A percentile compares a stretch with the other conserved stretches of the same genome.
phyloP scores from a whole-genome alignment of 2,329 filamentous ascomycete genomes.

The Colletotrichum phormii region DNA sequence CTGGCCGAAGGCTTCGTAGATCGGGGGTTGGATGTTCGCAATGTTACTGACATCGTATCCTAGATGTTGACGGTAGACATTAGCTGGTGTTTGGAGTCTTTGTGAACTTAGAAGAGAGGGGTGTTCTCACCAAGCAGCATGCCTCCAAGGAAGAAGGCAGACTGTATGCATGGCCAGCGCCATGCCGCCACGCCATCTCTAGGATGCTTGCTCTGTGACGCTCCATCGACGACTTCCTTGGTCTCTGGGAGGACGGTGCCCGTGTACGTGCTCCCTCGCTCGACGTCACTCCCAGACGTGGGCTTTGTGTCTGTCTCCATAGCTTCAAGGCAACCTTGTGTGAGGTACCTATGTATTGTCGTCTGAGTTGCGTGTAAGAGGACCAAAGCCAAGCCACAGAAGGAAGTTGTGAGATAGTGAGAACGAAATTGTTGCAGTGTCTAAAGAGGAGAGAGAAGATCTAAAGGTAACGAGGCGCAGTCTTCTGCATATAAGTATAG shows the following conservation, averaged over 20 bases:
- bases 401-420: background rate
- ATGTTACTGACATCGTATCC: constrained; percentile 58
- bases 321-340: background rate
- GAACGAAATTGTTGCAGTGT: too few species aligned
- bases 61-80: constrained; percentile 17
- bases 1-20: constrained; percentile 62
- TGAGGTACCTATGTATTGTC: background rate
- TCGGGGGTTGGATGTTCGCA: constrained; percentile 66
- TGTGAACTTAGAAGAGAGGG: background rate
- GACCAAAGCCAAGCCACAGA: background rate
- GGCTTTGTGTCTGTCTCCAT: constrained; percentile 3
- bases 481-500: background rate
- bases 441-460: background rate
- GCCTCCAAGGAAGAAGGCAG: constrained; percentile 10
- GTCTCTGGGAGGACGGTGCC: background rate
- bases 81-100: background rate
- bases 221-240: background rate
- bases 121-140: constrained; percentile 19
- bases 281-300: background rate
- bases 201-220: background rate
- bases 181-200: constrained; percentile 19
- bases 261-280: background rate
- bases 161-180: constrained; percentile 25
- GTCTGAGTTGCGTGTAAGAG: background rate
- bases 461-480: background rate